These are phyloP conservation scores for Clitopilus hobsonii DNA, from an alignment of 768 basidiomycete genomes.

Conservation along the genomic window DNA sequence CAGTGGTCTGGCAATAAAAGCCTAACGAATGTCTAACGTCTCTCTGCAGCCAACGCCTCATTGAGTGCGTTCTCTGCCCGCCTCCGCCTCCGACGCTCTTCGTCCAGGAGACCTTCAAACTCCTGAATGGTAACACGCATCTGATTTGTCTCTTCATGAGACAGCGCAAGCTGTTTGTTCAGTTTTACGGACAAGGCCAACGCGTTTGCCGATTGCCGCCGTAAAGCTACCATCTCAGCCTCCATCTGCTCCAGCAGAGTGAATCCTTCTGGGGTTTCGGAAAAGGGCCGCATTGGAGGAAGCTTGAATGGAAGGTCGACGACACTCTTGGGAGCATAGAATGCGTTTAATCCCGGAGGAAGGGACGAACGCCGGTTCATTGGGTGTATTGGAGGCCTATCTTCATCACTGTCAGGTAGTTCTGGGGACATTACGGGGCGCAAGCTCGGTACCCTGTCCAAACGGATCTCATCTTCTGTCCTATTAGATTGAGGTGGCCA, in stretches of 20 bases:
- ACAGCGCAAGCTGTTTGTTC: slow-evolving; percentile 66
- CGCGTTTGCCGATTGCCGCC: slow-evolving; percentile 65
- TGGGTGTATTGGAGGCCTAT: slow-evolving; percentile 37
- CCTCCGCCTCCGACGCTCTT: slow-evolving; percentile 51
- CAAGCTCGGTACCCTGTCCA: neutral
- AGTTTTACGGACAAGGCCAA: slow-evolving; percentile 59
- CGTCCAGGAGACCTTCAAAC: slow-evolving; percentile 55
- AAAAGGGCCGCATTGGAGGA: too few relatives aligned
- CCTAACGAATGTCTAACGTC: neutral
- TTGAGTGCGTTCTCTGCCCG: slow-evolving; percentile 48
- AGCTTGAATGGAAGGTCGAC: slow-evolving; percentile 30
- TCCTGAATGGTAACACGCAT: slow-evolving; percentile 49
- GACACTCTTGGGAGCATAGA: slow-evolving; percentile 18
- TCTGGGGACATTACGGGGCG: slow-evolving; percentile 25
- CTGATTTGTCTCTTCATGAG: slow-evolving; percentile 55
- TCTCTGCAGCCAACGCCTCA: neutral
- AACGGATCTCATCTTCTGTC: neutral
- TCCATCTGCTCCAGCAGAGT: slow-evolving; percentile 57
- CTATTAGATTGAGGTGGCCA: neutral
- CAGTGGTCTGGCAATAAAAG: neutral
- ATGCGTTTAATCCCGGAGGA: slow-evolving; percentile 31
- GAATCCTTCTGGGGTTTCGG: slow-evolving; percentile 26
- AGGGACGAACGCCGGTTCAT: slow-evolving; percentile 38
- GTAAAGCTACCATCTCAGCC: slow-evolving; percentile 58
- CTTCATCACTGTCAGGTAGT: slow-evolving; percentile 69